Evolutionary conservation across 1,284 basidiomycete genomes (phyloP).

Genomic region (Phlebopus sp.): DNA sequence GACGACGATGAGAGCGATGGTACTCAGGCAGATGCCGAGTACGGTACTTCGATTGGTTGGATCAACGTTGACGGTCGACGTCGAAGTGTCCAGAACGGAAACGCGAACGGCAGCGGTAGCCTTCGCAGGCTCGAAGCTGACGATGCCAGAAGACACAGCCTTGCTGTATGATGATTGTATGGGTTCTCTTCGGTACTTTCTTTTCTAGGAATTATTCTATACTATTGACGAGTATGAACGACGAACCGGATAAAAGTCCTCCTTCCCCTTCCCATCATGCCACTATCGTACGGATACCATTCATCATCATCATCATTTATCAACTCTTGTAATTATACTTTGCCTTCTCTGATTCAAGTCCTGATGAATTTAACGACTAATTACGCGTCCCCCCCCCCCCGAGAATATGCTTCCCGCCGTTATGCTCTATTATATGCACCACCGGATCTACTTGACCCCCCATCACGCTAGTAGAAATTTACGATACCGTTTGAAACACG

Average conservation of each 20-base stretch:
- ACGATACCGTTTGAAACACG: background rate
- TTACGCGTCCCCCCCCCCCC: background rate
- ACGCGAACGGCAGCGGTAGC: conserved; percentile 23
- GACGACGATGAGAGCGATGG: conserved; percentile 61
- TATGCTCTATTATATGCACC: background rate
- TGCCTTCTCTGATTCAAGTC: conserved; percentile 1
- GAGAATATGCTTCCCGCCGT: background rate
- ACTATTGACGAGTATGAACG: conserved; percentile 29
- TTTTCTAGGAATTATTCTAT: conserved; percentile 36
- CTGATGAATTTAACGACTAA: conserved; percentile 1
- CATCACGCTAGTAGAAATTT: too few relatives aligned
- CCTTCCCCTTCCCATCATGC: conserved; percentile 8
- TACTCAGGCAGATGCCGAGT: conserved; percentile 65
- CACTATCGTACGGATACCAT: conserved; percentile 22
- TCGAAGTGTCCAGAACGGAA: conserved; percentile 34
- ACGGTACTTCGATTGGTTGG: conserved; percentile 42
- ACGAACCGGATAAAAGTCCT: conserved; percentile 7
- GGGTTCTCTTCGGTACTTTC: conserved; percentile 6
- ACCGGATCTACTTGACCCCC: too few relatives aligned
- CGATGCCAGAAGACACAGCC: conserved; percentile 32
- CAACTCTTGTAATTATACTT: conserved; percentile 30
- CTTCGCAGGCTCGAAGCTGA: conserved; percentile 31
- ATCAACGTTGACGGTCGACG: conserved; percentile 58
- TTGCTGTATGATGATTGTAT: conserved; percentile 29
- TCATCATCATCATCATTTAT: conserved; percentile 15